Conservation (phyloP, 2,329 filamentous ascomycete species). For the Colletotrichum lupini region DNA sequence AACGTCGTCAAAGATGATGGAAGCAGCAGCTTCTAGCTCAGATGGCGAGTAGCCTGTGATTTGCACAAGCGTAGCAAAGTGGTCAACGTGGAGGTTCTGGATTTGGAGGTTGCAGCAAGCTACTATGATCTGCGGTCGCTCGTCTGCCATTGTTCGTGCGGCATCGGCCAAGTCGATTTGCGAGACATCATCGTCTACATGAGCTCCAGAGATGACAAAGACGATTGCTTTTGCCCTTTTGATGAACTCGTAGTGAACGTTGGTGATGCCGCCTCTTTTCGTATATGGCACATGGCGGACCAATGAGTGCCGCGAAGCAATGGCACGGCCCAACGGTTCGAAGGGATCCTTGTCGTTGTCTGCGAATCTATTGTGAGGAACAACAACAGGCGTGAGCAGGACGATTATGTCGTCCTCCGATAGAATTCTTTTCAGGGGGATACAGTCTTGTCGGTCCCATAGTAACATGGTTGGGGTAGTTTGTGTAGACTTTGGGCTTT, state of each 20-base stretch:
- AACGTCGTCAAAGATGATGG: conserved; percentile 60
- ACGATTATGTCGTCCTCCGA: conserved; percentile 66
- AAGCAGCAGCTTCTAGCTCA: conserved; percentile 62
- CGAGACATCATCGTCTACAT: conserved; percentile 58
- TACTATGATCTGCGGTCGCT: conserved; percentile 63
- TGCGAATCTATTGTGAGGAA: conserved; percentile 54
- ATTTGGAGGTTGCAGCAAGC: conserved; percentile 60
- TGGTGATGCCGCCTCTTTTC: conserved; percentile 70
- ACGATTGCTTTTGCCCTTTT: conserved; percentile 68
- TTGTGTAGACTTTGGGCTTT: neutral
- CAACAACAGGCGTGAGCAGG: conserved; percentile 68
- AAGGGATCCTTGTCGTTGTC: conserved; percentile 72
- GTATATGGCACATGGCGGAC: conserved; percentile 80
- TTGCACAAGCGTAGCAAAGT: conserved; percentile 65
- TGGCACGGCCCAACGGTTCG: conserved; percentile 73
- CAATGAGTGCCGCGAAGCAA: conserved; percentile 68
- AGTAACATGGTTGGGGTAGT: conserved; percentile 43
- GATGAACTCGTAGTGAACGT: conserved; percentile 72
- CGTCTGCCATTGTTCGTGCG: conserved; percentile 55
- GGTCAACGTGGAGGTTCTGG: conserved; percentile 49
- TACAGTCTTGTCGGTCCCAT: conserved; percentile 56
- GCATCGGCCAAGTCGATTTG: conserved; percentile 63
- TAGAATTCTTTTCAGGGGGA: conserved; percentile 60
- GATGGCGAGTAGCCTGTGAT: conserved; percentile 58
- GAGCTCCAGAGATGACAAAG: conserved; percentile 67